Percentiles rank a stretch among this genome's conserved stretches.
phyloP scores from a whole-genome alignment of 169 alveolate species.

The Plasmodium knowlesi region DNA sequence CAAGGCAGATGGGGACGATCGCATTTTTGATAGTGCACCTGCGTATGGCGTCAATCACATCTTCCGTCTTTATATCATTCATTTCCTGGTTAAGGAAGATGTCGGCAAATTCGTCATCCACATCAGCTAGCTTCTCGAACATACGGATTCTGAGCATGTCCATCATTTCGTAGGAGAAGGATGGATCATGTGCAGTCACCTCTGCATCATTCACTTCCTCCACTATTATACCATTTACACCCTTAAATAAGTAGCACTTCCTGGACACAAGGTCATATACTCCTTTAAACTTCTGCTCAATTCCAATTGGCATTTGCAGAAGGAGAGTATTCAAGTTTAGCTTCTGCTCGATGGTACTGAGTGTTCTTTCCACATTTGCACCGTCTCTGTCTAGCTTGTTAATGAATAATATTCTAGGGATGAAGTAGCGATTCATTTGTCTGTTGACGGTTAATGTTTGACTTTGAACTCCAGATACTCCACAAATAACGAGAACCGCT shows the following conservation, averaged over 20 bases:
- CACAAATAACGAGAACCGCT: conserved; percentile 95
- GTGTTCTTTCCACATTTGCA: conserved; percentile 93
- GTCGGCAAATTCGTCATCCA: conserved; percentile 95
- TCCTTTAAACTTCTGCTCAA: conserved; percentile 91
- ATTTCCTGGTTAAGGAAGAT: conserved; percentile 85
- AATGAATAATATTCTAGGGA: conserved; percentile 94
- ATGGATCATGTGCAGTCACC: conserved; percentile 47
- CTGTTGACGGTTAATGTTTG: conserved; percentile 97
- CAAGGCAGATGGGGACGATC: conserved; percentile 94
- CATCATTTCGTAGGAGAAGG: conserved; percentile 28
- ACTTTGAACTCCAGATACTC: conserved; percentile 97
- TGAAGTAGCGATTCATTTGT: conserved; percentile 95
- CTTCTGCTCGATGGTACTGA: conserved; percentile 89
- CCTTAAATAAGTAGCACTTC: conserved; percentile 91
- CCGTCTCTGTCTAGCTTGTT: conserved; percentile 98
- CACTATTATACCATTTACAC: conserved; percentile 88
- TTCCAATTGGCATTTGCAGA: conserved; percentile 91
- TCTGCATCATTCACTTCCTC: conserved; percentile 87
- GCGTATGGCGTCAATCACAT: conserved; percentile 80
- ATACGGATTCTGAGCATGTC: conserved; percentile 81
- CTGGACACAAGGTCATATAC: conserved; percentile 88
- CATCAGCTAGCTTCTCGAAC: conserved; percentile 91
- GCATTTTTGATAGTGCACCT: conserved; percentile 81
- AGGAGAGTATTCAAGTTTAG: conserved; percentile 85
- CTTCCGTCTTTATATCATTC: conserved; percentile 78